phyloP scores from a whole-genome alignment of 352 stramenopile species.

The Peronospora belbahrii region DNA sequence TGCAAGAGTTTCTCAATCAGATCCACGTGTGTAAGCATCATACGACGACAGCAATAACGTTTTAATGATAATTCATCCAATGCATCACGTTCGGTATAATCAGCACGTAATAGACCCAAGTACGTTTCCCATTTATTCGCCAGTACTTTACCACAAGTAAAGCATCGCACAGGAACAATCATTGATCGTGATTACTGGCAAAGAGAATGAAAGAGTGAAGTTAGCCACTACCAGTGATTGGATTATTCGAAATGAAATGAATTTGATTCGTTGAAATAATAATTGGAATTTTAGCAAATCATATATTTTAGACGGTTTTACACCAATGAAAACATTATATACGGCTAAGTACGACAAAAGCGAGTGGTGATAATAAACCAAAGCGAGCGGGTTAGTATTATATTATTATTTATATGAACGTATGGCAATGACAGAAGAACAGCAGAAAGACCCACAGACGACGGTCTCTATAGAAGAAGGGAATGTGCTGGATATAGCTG shows the following conservation, averaged over 20 bases:
- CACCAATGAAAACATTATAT: constrained; percentile 2
- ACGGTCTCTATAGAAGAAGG: background rate
- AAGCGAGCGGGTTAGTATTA: too few relatives aligned
- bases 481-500: constrained; percentile 8
- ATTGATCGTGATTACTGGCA: constrained; percentile 93
- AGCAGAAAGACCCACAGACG: constrained; percentile 4
- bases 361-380: constrained; percentile 11
- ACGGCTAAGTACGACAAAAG: constrained; percentile 8
- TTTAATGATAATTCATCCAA: constrained; percentile 97
- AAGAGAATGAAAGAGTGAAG: constrained; percentile 17
- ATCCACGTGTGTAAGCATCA: constrained; percentile 99
- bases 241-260: too few relatives aligned
- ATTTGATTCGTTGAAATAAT: constrained; percentile 3
- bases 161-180: constrained; percentile 99
- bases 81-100: constrained; percentile 96
- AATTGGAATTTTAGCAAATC: too few relatives aligned
- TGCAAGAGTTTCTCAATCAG: constrained; percentile 99
- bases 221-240: constrained; percentile 11
- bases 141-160: constrained; percentile 99
- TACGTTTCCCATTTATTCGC: constrained; percentile 99
- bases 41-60: constrained; percentile 98
- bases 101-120: constrained; percentile 92
- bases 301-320: too few relatives aligned
- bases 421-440: constrained; percentile 18
- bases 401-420: too few relatives aligned